Percentiles rank a stretch among this genome's conserved stretches.
phyloP scores from a whole-genome alignment of 73 alveolate genomes.

The Stentor roeselii region DNA sequence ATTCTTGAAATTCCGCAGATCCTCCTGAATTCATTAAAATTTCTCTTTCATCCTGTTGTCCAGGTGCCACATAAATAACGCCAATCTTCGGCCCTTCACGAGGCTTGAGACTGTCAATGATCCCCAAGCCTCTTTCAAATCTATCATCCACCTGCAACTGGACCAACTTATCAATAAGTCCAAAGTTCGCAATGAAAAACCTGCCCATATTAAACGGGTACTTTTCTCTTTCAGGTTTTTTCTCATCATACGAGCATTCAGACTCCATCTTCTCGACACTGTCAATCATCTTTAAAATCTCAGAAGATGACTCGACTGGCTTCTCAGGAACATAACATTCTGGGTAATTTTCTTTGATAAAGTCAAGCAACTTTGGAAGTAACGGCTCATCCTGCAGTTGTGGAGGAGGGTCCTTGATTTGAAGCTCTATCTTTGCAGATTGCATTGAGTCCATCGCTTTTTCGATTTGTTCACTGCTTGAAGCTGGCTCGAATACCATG shows the following conservation, averaged over 20 bases:
- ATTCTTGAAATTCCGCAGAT: neutral
- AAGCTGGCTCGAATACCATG: neutral
- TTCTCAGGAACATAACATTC: neutral
- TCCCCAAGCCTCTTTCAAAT: neutral
- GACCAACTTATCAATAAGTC: neutral
- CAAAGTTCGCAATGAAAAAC: conserved; percentile 4
- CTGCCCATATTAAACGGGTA: neutral
- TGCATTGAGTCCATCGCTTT: neutral
- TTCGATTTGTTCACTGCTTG: neutral
- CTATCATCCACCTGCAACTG: neutral
- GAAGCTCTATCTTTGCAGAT: neutral
- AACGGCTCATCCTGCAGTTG: conserved; percentile 11
- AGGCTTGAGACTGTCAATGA: neutral
- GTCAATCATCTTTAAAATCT: neutral
- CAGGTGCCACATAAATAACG: conserved; percentile 23
- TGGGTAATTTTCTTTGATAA: neutral
- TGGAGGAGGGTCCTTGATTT: conserved; percentile 9
- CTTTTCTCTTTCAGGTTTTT: neutral
- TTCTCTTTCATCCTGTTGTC: conserved; percentile 27
- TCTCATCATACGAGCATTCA: neutral
- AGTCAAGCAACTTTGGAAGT: neutral
- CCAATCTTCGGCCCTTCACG: conserved; percentile 18
- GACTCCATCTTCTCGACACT: conserved; percentile 18
- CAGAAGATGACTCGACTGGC: neutral
- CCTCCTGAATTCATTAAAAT: conserved; percentile 14